Base-by-base conservation (phyloP, 1,139 yeast species). In the Scheffersomyces illinoinensis region DNA sequence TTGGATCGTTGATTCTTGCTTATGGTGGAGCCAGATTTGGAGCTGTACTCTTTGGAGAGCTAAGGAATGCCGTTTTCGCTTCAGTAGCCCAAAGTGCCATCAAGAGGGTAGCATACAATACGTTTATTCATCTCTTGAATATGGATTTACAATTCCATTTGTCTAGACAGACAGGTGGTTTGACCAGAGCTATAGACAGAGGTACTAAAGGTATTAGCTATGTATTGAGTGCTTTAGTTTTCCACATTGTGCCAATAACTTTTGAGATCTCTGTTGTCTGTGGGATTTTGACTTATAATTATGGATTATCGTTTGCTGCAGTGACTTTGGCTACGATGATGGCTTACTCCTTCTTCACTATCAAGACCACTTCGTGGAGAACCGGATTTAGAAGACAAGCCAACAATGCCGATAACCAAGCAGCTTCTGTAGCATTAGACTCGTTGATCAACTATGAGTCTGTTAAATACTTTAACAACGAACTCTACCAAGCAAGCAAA, bases 121-220 rank as follows among this genome's bases (percentile, higher is more conserved):
- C 98, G 0, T 95, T 95, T 72, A 82, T 79, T 54, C 98, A 93
- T 73, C 78, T 95, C 59, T 81, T 95, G 71, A 87, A 87, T 66
- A 82, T 95, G 75, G 99, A 95, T 74, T 78, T 93, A 56, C 91
- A 93, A 20, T 95, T 95, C 83, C 99, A 95, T 73, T 76, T 95
- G 56, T 84, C 96, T 8, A 82, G 93, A 66, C 98, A 96, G 72
- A 96, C 99, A 0, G 99, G 99, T 65, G 98, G 97, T 0, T 76
- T 95, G 53, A 95, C 98, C 0, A 81, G 99, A 62, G 98, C 99
- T 1, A 95, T 95, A 68, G 99, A 95, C 70, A 82, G 99, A 66
- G 99, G 99, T 71, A 95, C 98, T 1, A 95, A 95, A 67, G 99
- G 99, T 75, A 95, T 95, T 57, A 89, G 97, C 24, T 93, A 90